Percentiles rank a stretch among this genome's conserved stretches.
Evolutionary conservation across 2,329 filamentous ascomycete genomes (phyloP).

Genomic region (Claviceps spartinae): DNA sequence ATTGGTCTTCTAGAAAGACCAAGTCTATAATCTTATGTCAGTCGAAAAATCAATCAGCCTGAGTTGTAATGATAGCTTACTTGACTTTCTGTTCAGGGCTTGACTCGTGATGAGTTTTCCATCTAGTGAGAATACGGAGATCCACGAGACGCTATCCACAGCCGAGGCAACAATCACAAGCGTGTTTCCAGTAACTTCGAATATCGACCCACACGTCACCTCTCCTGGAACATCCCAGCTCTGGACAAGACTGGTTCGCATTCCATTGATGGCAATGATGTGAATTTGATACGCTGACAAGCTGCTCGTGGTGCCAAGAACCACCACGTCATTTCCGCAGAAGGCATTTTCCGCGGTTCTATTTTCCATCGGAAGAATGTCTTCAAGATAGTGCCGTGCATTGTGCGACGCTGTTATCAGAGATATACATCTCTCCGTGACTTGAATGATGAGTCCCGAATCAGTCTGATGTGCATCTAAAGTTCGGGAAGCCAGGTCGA

Average conservation of each 20-base stretch:
- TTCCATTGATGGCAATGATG: slow-evolving; percentile 23
- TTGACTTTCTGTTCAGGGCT: slow-evolving; percentile 1
- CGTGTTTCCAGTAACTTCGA: slow-evolving; percentile 12
- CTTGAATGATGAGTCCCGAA: slow-evolving; percentile 32
- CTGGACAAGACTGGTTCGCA: slow-evolving; percentile 14
- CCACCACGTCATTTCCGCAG: slow-evolving; percentile 23
- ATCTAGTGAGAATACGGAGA: slow-evolving; percentile 19
- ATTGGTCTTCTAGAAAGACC: background rate
- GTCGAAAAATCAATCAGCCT: background rate
- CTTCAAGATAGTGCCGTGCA: slow-evolving; percentile 20
- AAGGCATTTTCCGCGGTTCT: slow-evolving; percentile 29
- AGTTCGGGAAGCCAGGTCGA: slow-evolving; percentile 41
- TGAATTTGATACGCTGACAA: slow-evolving; percentile 25
- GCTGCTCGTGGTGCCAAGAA: slow-evolving; percentile 28
- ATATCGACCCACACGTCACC: slow-evolving; percentile 33
- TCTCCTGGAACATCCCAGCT: slow-evolving; percentile 29
- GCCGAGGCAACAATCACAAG: slow-evolving; percentile 23
- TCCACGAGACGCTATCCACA: slow-evolving; percentile 16
- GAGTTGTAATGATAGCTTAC: background rate
- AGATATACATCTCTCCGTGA: slow-evolving; percentile 36
- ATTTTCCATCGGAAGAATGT: slow-evolving; percentile 14
- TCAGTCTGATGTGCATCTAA: slow-evolving; percentile 28
- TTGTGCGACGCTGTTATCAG: slow-evolving; percentile 22
- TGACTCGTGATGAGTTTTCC: slow-evolving; percentile 12
- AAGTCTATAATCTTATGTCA: background rate